Evolutionary conservation across 805 yeast genomes (phyloP).

Genomic region (Kodamaea hsintzibuensis): DNA sequence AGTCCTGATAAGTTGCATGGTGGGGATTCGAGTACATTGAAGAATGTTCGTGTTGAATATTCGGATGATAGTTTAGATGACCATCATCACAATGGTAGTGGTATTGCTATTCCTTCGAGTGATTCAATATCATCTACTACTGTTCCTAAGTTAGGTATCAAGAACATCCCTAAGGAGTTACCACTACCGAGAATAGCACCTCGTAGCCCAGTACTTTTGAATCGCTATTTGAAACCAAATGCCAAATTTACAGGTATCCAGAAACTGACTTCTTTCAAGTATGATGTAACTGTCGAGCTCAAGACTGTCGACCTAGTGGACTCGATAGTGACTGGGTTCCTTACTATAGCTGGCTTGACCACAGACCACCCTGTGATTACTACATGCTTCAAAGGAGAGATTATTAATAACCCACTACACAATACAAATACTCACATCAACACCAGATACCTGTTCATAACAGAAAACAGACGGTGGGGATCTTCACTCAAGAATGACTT

Average conservation of each 20-base stretch:
- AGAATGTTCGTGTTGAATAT: neutral
- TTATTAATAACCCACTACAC: conserved; percentile 52
- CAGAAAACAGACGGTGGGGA: conserved; percentile 62
- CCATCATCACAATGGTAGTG: neutral
- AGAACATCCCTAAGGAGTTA: conserved; percentile 2
- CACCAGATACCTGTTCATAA: conserved; percentile 51
- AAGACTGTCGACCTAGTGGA: conserved; percentile 64
- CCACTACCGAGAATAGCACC: conserved; percentile 1
- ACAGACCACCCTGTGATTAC: conserved; percentile 60
- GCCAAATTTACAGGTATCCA: conserved; percentile 67
- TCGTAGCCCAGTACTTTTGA: conserved; percentile 32
- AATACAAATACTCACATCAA: conserved; percentile 15
- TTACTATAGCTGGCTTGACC: conserved; percentile 66
- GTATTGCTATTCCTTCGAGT: neutral
- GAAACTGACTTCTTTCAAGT: conserved; percentile 63
- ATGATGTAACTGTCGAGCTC: conserved; percentile 68
- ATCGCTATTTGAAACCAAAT: conserved; percentile 56
- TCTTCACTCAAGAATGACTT: conserved; percentile 40
- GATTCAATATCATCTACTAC: neutral
- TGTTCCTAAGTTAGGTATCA: conserved; percentile 1
- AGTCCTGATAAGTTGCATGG: conserved; percentile 1
- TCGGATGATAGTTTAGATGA: conserved; percentile 4
- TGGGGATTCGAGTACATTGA: neutral
- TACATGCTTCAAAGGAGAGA: conserved; percentile 75
- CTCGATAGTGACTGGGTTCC: conserved; percentile 52